Percentiles rank a stretch among this genome's conserved stretches.
Evolutionary conservation across 768 basidiomycete genomes (phyloP).

Genomic region (Rhizopogon sp.): DNA sequence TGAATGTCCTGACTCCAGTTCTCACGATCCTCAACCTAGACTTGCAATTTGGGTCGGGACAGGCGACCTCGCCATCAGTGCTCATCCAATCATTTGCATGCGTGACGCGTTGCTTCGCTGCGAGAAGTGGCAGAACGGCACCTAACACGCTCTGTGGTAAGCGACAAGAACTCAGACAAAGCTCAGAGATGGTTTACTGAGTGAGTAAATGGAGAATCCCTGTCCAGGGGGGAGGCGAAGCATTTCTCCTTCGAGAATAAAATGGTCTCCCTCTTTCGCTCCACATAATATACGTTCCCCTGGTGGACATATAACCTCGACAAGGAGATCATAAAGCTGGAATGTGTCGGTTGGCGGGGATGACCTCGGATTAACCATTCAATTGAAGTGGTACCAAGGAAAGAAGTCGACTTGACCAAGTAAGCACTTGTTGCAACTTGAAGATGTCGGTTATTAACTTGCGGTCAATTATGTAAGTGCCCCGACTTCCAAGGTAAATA

Average conservation of each 20-base stretch:
- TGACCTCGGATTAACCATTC: not conserved
- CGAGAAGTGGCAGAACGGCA: conserved; percentile 59
- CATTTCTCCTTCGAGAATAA: conserved; percentile 62
- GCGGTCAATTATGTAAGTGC: not conserved
- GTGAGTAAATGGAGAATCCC: conserved; percentile 66
- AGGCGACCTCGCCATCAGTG: conserved; percentile 59
- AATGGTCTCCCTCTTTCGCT: conserved; percentile 59
- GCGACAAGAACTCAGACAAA: not conserved
- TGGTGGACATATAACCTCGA: conserved; percentile 57
- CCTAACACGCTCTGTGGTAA: conserved; percentile 27
- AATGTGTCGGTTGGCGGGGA: conserved; percentile 37
- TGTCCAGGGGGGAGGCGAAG: conserved; percentile 54
- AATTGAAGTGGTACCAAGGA: not conserved
- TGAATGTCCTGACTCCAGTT: conserved; percentile 47
- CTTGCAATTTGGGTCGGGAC: conserved; percentile 63
- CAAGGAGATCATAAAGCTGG: conserved; percentile 58
- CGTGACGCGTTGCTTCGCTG: conserved; percentile 58
- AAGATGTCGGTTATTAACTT: not conserved
- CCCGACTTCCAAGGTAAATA: not conserved
- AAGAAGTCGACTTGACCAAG: not conserved
- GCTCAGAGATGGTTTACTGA: conserved; percentile 32
- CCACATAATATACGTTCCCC: conserved; percentile 57
- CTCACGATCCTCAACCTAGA: conserved; percentile 49
- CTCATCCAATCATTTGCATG: conserved; percentile 64
- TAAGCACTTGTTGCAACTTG: not conserved